Base-by-base conservation (phyloP, 257 asterid species). In the Solanum paucissectum region DNA sequence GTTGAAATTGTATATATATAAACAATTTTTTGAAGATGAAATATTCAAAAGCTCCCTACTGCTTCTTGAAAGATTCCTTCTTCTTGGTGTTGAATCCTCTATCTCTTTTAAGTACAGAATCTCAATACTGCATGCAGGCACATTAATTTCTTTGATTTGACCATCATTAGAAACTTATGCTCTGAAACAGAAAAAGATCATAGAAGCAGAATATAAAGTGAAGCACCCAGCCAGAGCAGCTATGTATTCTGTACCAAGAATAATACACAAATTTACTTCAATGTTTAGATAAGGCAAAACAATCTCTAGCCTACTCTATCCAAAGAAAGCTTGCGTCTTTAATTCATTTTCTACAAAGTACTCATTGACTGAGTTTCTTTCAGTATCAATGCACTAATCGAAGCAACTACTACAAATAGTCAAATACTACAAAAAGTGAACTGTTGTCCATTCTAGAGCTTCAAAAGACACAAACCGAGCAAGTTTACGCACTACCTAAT, bases 71-170 rank as follows among this genome's bases (percentile, higher is more conserved):
- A 42, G n/a, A 42, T 42, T 77, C 69, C 86, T 40, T 91, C 90
- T 91, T 93, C 58, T 42, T 42, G 38, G 37, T 74, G 83, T 75
- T 92, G 83, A 81, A 92, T 88, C 87, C 88, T 1, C 93, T 37
- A 74, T 93, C 92, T 91, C 96, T 89, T 37, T 89, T 93, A 89
- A 95, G 94, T 90, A 95, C 86, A 96, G 89, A 89, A 94, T 90
- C 95, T 94, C 98, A 84, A 94, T 92, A 88, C 98, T 95, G 98
- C 96, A 92, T 52, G 86, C 73, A 42, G 49, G 40, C 84, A 89
- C 86, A 88, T 87, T 34, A 77, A 68, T 73, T 55, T 16, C 64
- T 90, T 85, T 33, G 49, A 87, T 66, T 84, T 72, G 83, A 36
- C 64, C 83, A 55, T 76, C 20, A 87, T 52, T 87, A 83, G 62